These are phyloP conservation scores for Gonapodya prolifera DNA, from an alignment of 192 early-diverging fungal species.

Conservation along the genomic window DNA sequence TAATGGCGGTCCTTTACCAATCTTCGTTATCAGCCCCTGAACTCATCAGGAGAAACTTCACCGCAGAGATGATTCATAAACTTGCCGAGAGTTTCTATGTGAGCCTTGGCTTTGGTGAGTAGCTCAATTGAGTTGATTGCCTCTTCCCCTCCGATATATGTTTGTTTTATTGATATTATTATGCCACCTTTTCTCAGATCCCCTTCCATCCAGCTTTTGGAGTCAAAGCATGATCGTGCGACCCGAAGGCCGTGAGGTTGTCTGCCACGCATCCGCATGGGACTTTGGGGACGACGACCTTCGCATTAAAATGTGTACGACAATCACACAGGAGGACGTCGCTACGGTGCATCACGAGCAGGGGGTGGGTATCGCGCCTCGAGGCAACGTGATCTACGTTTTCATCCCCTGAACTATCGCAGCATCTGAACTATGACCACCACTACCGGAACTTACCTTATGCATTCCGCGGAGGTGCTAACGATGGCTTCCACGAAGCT, in stretches of 20 bases:
- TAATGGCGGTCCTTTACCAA: no score
- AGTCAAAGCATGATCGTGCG: conserved; percentile 14
- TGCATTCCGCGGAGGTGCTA: conserved; percentile 14
- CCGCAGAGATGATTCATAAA: conserved; percentile 13
- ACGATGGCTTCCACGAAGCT: conserved; percentile 21
- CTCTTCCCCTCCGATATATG: not conserved
- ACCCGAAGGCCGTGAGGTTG: conserved; percentile 12
- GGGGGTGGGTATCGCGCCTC: conserved; percentile 5
- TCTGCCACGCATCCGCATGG: conserved; percentile 22
- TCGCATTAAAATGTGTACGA: conserved; percentile 25
- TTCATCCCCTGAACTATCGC: not conserved
- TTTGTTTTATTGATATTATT: conserved; percentile 3
- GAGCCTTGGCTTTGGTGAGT: conserved; percentile 11
- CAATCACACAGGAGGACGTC: conserved; percentile 12
- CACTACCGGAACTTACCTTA: conserved; percentile 15
- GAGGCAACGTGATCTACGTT: not conserved
- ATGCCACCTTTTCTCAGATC: not conserved
- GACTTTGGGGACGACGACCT: conserved; percentile 19
- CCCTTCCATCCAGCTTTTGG: conserved; percentile 17
- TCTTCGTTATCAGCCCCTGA: conserved; percentile 9
- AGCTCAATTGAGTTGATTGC: conserved; percentile 1
- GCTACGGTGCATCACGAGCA: conserved; percentile 23
- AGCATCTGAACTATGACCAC: conserved; percentile 21
- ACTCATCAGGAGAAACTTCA: conserved; percentile 11
- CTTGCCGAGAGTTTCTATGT: conserved; percentile 21